Evolutionary conservation across 306 rosid genomes (phyloP).

Genomic region (Cicer cuneatum): DNA sequence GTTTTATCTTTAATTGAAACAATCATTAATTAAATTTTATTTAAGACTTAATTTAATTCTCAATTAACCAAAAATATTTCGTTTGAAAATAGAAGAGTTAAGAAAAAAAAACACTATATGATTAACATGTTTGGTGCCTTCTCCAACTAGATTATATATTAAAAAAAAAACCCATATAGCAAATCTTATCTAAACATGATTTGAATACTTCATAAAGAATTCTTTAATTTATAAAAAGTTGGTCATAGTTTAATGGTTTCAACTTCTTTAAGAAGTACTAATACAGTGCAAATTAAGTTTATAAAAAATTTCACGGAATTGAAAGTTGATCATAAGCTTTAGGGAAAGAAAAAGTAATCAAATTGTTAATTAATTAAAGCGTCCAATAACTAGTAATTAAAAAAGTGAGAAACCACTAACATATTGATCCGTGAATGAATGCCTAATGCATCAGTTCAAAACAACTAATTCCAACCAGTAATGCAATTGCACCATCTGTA

Average conservation of each 20-base stretch:
- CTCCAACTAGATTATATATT: too few species aligned
- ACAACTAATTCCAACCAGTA: constrained; percentile 27
- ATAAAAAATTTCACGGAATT: background rate
- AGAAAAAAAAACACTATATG: too few species aligned
- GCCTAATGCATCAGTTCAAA: constrained; percentile 23
- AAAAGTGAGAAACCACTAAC: constrained; percentile 20
- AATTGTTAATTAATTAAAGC: constrained; percentile 30
- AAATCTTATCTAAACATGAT: constrained; percentile 1
- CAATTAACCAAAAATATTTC: too few species aligned
- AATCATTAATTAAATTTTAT: too few species aligned
- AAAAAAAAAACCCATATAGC: background rate
- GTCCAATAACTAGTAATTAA: background rate
- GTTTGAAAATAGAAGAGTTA: too few species aligned
- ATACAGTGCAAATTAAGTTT: background rate
- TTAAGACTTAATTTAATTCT: too few species aligned
- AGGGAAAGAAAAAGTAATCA: background rate
- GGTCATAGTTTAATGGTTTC: background rate
- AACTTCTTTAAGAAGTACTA: background rate
- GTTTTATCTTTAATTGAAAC: too few species aligned
- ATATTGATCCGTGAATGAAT: constrained; percentile 35
- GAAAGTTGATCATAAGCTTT: background rate
- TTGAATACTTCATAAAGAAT: too few species aligned
- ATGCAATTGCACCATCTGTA: constrained; percentile 6
- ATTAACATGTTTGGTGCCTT: too few species aligned
- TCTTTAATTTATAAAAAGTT: too few species aligned